Evolutionary conservation across 768 basidiomycete genomes (phyloP).

Genomic region (Nidularia sp.): DNA sequence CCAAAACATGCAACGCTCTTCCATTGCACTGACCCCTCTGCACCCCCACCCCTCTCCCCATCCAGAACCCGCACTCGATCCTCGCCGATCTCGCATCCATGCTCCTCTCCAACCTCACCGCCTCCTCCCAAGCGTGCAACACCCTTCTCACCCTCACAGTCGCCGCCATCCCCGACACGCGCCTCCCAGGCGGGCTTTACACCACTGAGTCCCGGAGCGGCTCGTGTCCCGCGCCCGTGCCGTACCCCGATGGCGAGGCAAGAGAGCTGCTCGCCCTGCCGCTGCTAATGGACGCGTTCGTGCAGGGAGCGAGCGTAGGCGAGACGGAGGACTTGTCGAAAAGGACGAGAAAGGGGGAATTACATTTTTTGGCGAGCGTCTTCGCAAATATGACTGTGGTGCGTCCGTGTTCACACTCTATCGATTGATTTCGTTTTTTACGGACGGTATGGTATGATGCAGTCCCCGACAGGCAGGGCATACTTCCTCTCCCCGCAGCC

Average conservation of each 20-base stretch:
- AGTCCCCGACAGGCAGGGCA: constrained; percentile 75
- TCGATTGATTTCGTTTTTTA: background rate
- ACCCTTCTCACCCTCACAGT: constrained; percentile 64
- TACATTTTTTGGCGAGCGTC: constrained; percentile 91
- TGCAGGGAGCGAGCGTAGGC: constrained; percentile 60
- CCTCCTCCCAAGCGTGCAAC: constrained; percentile 64
- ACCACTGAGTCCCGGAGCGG: constrained; percentile 76
- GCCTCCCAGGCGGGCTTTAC: constrained; percentile 55
- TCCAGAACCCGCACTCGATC: constrained; percentile 82
- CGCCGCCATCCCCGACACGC: constrained; percentile 47
- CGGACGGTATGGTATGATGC: background rate
- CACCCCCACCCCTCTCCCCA: background rate
- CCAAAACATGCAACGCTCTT: background rate
- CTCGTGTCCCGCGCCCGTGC: constrained; percentile 72
- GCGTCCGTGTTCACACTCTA: constrained; percentile 17
- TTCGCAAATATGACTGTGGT: constrained; percentile 90
- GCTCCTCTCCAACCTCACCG: constrained; percentile 92
- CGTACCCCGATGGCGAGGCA: constrained; percentile 56
- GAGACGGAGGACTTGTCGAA: constrained; percentile 41
- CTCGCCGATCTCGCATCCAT: constrained; percentile 96
- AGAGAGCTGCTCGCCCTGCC: constrained; percentile 64
- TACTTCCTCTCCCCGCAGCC: constrained; percentile 76
- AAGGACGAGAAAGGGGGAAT: constrained; percentile 63
- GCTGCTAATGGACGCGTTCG: constrained; percentile 86
- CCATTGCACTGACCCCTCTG: background rate